A percentile compares a stretch with the other conserved stretches of the same genome.
Conservation (phyloP, 345 rosid species). For the Pistacia integerrima region DNA sequence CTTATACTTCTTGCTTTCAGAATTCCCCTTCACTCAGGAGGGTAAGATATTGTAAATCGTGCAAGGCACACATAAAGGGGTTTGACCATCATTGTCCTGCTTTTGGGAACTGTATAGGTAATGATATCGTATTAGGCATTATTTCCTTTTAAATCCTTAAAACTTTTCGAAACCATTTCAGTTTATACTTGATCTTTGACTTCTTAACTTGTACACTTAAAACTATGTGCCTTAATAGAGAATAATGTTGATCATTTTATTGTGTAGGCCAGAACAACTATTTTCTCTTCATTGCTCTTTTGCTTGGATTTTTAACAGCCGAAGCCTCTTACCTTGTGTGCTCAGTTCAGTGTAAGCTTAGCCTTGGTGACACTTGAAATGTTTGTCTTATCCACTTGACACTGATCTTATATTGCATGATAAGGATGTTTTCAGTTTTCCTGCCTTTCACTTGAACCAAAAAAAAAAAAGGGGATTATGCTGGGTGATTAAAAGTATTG, state of each 20-base stretch:
- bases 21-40: slow-evolving; percentile 30
- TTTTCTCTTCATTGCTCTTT: slow-evolving; percentile 56
- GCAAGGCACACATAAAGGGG: slow-evolving; percentile 50
- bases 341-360: slow-evolving; percentile 47
- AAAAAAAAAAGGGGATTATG: neutral
- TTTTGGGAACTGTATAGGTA: slow-evolving; percentile 78
- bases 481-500: neutral
- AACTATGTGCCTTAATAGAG: neutral
- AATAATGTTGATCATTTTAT: slow-evolving; percentile 1
- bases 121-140: neutral
- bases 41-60: slow-evolving; percentile 55
- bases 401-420: slow-evolving; percentile 1
- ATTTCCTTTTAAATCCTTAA: neutral
- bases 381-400: neutral
- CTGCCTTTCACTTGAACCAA: neutral
- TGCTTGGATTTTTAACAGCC: slow-evolving; percentile 51
- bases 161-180: neutral
- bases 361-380: slow-evolving; percentile 3
- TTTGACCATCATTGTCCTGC: slow-evolving; percentile 80
- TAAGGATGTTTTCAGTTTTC: neutral
- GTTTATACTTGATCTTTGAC: neutral
- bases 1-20: slow-evolving; percentile 24
- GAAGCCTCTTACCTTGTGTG: slow-evolving; percentile 51
- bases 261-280: slow-evolving; percentile 59
- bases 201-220: neutral